Evolutionary conservation across 208 protist species (phyloP).

Genomic region (Porcisia hertigi): DNA sequence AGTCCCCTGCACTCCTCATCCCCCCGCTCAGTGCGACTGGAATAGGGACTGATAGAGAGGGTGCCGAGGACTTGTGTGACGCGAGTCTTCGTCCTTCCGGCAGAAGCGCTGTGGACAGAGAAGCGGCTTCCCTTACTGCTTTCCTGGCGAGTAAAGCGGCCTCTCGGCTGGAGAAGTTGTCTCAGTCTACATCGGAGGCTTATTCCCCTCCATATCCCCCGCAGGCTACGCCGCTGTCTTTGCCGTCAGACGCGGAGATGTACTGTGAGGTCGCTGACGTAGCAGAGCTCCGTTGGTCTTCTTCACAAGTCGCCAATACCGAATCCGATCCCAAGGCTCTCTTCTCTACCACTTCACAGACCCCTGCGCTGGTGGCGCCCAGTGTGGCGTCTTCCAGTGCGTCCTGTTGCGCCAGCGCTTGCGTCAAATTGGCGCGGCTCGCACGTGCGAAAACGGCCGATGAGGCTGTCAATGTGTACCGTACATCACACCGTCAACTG

Average conservation of each 20-base stretch:
- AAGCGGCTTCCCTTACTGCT: neutral
- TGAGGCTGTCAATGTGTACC: neutral
- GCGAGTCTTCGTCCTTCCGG: neutral
- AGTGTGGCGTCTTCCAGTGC: neutral
- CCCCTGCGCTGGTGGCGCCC: neutral
- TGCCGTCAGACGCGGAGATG: neutral
- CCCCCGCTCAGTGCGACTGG: neutral
- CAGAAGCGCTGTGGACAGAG: neutral
- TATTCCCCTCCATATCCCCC: neutral
- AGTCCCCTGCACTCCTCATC: conserved; percentile 20
- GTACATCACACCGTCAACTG: neutral
- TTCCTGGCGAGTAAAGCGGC: neutral
- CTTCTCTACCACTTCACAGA: neutral
- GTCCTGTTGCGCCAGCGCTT: conserved; percentile 17
- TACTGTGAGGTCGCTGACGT: conserved; percentile 29
- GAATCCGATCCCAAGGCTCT: neutral
- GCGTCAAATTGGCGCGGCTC: neutral
- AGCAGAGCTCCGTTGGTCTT: conserved; percentile 26
- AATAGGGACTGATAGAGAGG: neutral
- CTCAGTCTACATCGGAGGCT: neutral
- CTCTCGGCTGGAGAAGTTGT: neutral
- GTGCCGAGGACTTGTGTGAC: neutral
- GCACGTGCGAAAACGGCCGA: neutral
- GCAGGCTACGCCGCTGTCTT: neutral
- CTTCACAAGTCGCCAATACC: neutral